These are phyloP conservation scores for Penicillium psychrosexuale DNA, from an alignment of 2,329 filamentous ascomycete genomes.

Conservation along the genomic window DNA sequence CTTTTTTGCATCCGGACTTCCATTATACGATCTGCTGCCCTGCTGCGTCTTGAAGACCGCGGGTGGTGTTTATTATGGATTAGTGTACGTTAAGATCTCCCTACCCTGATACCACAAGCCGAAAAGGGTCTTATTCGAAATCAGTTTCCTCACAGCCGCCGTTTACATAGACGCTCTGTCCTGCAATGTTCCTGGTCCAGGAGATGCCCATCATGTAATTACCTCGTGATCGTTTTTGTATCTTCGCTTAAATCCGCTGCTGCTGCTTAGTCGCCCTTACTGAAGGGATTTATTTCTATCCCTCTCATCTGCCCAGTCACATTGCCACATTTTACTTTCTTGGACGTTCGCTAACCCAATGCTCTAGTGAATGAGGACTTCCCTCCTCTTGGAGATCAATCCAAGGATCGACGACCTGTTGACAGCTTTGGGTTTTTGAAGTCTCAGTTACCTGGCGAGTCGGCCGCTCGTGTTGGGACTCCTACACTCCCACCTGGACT, in stretches of 20 bases:
- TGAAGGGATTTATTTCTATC: neutral
- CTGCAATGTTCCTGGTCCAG: constrained; percentile 29
- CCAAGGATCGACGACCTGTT: constrained; percentile 36
- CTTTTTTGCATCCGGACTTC: constrained; percentile 37
- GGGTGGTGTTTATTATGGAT: constrained; percentile 36
- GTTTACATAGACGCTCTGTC: constrained; percentile 41
- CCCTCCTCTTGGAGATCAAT: constrained; percentile 42
- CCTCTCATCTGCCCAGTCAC: constrained; percentile 12
- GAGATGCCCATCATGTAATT: constrained; percentile 36
- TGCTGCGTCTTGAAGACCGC: constrained; percentile 34
- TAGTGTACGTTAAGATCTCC: constrained; percentile 52
- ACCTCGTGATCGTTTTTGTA: constrained; percentile 30
- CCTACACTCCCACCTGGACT: constrained; percentile 43
- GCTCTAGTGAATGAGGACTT: constrained; percentile 47
- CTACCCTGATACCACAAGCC: constrained; percentile 42
- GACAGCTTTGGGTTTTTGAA: constrained; percentile 38
- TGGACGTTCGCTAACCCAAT: constrained; percentile 28
- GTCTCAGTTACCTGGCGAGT: constrained; percentile 34
- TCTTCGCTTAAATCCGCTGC: constrained; percentile 14
- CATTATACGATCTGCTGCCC: constrained; percentile 34
- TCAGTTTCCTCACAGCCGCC: constrained; percentile 46
- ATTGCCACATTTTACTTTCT: constrained; percentile 7
- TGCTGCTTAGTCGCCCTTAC: neutral
- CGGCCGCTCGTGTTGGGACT: constrained; percentile 36
- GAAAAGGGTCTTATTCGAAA: constrained; percentile 45